Percentiles rank a stretch among this genome's conserved stretches.
Evolutionary conservation across 2,329 filamentous ascomycete genomes (phyloP).

Genomic region (Nakataea oryzae): DNA sequence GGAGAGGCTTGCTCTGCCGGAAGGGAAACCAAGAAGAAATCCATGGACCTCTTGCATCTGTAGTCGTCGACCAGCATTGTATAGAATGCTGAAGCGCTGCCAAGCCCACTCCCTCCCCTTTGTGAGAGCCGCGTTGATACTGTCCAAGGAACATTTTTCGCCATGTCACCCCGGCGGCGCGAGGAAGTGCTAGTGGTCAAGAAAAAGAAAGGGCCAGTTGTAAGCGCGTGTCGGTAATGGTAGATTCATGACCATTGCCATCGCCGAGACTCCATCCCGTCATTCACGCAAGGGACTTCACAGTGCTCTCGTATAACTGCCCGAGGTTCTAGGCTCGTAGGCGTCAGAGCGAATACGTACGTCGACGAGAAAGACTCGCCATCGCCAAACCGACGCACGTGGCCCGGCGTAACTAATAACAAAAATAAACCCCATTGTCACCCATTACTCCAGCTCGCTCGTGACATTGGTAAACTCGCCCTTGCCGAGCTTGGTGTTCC

Average conservation of each 20-base stretch:
- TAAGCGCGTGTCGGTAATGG: background rate
- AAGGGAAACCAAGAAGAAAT: background rate
- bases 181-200: background rate
- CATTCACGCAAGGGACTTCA: background rate
- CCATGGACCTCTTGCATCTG: background rate
- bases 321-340: background rate
- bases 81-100: background rate
- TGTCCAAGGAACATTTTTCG: background rate
- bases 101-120: background rate
- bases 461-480: slow-evolving; percentile 97
- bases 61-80: background rate
- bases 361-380: background rate
- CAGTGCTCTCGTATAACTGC: background rate
- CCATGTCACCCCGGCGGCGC: background rate
- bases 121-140: background rate
- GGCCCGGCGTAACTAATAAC: background rate
- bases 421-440: background rate
- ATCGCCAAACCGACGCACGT: background rate
- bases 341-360: background rate
- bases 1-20: no score
- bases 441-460: slow-evolving; percentile 54
- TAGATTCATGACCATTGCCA: background rate
- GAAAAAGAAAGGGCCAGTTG: background rate
- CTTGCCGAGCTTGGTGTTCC: slow-evolving; percentile 97
- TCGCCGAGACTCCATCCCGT: background rate